Percentiles rank a stretch among this genome's conserved stretches.
phyloP scores from a whole-genome alignment of 192 early-diverging fungal species.

The Linnemannia exigua region DNA sequence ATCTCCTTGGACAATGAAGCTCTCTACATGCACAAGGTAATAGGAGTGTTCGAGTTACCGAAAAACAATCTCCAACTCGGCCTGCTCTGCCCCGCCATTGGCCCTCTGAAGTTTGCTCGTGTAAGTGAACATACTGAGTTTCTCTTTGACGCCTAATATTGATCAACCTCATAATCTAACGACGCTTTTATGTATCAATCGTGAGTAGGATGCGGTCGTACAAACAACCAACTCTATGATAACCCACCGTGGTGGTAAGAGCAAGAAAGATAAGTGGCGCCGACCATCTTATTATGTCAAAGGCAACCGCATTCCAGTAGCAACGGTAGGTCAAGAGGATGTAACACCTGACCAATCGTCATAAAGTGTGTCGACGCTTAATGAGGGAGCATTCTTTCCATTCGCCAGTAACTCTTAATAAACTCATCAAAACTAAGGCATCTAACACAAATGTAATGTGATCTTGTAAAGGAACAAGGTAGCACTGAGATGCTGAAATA shows the following conservation, averaged over 20 bases:
- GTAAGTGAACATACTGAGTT: slow-evolving; percentile 15
- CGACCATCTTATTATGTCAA: slow-evolving; percentile 34
- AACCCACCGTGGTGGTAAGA: background rate
- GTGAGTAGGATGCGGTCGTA: slow-evolving; percentile 12
- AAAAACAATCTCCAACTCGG: slow-evolving; percentile 32
- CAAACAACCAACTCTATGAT: slow-evolving; percentile 11
- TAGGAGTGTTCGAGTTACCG: slow-evolving; percentile 30
- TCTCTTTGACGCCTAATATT: background rate
- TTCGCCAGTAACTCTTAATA: no score
- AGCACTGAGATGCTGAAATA: no score
- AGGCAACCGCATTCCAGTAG: slow-evolving; percentile 25
- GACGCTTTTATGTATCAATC: background rate
- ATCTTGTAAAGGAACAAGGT: no score
- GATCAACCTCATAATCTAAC: background rate
- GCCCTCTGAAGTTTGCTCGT: slow-evolving; percentile 15
- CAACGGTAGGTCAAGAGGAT: background rate
- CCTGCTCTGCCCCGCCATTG: slow-evolving; percentile 12
- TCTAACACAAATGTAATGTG: no score
- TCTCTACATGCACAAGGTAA: slow-evolving; percentile 10
- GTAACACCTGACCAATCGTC: no score
- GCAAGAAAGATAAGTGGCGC: slow-evolving; percentile 13
- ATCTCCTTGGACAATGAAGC: slow-evolving; percentile 30
- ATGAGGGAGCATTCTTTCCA: no score
- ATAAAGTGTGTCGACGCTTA: no score
- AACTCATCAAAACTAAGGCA: no score